Conservation (phyloP, 169 alveolate genomes). For the Plasmodium vinckei region DNA sequence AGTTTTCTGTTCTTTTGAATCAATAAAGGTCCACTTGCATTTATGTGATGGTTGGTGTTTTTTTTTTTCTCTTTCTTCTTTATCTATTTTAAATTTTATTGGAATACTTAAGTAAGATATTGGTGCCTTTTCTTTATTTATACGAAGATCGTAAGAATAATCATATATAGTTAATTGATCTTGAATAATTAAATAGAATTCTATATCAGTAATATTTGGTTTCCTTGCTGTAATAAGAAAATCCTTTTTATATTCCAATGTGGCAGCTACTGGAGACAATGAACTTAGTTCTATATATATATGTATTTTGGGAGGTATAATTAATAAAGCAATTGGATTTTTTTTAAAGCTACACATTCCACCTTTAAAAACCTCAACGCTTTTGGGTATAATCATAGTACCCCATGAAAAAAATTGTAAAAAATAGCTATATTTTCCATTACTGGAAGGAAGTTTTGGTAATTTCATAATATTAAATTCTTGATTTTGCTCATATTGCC, state of each 20-base stretch:
- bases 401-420: conserved; percentile 84
- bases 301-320: conserved; percentile 79
- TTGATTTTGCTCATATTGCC: conserved; percentile 72
- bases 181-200: conserved; percentile 74
- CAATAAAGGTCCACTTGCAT: conserved; percentile 68
- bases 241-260: conserved; percentile 77
- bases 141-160: conserved; percentile 80
- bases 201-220: conserved; percentile 80
- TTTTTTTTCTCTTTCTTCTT: conserved; percentile 54
- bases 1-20: conserved; percentile 27
- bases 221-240: conserved; percentile 81
- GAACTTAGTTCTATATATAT: conserved; percentile 73
- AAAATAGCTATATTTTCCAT: conserved; percentile 80
- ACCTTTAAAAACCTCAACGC: conserved; percentile 75
- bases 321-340: conserved; percentile 76
- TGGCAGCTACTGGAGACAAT: conserved; percentile 70
- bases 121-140: conserved; percentile 78
- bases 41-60: conserved; percentile 24
- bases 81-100: conserved; percentile 31
- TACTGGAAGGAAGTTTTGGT: conserved; percentile 72
- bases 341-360: conserved; percentile 70
- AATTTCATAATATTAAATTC: conserved; percentile 47
- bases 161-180: conserved; percentile 76
- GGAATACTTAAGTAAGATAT: conserved; percentile 42
- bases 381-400: conserved; percentile 77